Evolutionary conservation across 2,329 filamentous ascomycete species (phyloP), one percentile per base, ranked within the genome.

Genomic region (Aspergillus piperis): DNA sequence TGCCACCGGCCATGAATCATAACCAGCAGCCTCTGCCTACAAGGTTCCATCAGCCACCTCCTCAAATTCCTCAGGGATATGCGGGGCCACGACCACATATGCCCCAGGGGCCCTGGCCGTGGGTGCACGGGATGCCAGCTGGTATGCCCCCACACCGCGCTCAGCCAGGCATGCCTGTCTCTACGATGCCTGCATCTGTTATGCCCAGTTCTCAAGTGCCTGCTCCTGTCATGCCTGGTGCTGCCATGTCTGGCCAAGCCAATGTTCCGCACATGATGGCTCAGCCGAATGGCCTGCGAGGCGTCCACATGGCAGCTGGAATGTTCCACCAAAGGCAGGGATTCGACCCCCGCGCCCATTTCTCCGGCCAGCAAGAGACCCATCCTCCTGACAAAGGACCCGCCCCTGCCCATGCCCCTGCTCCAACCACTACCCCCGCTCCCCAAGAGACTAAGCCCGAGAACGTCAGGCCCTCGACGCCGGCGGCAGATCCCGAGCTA

Each of bases 11-110:
- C 8, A 21, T 55, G 15, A 61, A 60, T 32, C 48, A 47, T n/a
- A 15, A 42, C 15, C 67, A 63, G 36, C 64, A 64, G 23, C 60
- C 58, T 23, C 49, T 44, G 25, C 54, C 57, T 30, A 57, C 57
- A 5, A 62, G 62, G 32, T 47, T 54, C 23, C 61, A 61, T 41
- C 32, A 36, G 32, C 32, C 32, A 4, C 59, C 48, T 41, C 57
- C 44, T 15, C 51, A 49, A 19, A 59, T 61, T 19, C 27, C 54
- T 47, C 15, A 54, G 30, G 55, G 52, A 4, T 54, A 54, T 39
- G 53, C 52, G 17, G 50, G 53, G n/a, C 42, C 38, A 52, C 36
- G 58, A n/a, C 57, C 23, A n/a, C 57, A 55, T 23, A 59, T 54
- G 27, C 30, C 50, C 23, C 60, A 61, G 11, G 38, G 39, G 5